A percentile compares a stretch with the other conserved stretches of the same genome.
Evolutionary conservation across 2,329 filamentous ascomycete genomes (phyloP).

Genomic region (Rutstroemia sp.): DNA sequence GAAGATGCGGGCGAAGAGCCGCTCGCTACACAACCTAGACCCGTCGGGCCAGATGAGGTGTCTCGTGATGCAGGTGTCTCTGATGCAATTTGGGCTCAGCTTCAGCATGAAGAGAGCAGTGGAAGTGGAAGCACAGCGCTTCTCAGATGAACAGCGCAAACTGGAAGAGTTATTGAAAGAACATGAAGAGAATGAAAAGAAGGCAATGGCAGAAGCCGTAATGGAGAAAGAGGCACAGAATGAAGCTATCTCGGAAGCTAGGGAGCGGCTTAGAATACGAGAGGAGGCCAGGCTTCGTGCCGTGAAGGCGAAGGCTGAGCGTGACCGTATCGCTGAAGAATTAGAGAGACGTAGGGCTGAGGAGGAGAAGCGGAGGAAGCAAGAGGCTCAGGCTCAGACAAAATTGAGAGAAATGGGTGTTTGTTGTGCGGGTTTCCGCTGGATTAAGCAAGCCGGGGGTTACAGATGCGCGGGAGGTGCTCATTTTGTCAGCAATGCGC

Average conservation of each 20-base stretch:
- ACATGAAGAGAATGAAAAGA: conserved; percentile 12
- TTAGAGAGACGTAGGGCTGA: conserved; percentile 32
- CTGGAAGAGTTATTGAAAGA: conserved; percentile 22
- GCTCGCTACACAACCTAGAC: neutral
- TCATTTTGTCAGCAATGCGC: conserved; percentile 44
- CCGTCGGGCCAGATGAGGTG: neutral
- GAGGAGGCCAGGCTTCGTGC: conserved; percentile 27
- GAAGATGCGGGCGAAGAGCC: neutral
- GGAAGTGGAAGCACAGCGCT: conserved; percentile 11
- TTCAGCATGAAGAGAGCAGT: conserved; percentile 40
- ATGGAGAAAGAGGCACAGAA: neutral
- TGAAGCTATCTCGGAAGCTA: conserved; percentile 1
- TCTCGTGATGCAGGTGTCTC: conserved; percentile 49
- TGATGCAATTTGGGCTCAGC: conserved; percentile 54
- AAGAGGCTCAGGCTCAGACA: conserved; percentile 35
- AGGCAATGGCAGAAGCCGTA: conserved; percentile 14
- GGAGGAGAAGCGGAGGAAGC: conserved; percentile 33
- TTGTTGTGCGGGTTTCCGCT: conserved; percentile 50
- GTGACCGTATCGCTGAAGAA: conserved; percentile 26
- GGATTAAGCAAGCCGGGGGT: conserved; percentile 52
- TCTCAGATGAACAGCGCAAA: neutral
- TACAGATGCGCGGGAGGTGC: conserved; percentile 55
- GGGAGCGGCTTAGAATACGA: conserved; percentile 10
- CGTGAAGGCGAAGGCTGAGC: conserved; percentile 26
- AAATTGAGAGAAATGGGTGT: conserved; percentile 46